A percentile compares a stretch with the other conserved stretches of the same genome.
Evolutionary conservation across 2,329 filamentous ascomycete genomes (phyloP).

Genomic region (Fonsecaea pedrosoi): DNA sequence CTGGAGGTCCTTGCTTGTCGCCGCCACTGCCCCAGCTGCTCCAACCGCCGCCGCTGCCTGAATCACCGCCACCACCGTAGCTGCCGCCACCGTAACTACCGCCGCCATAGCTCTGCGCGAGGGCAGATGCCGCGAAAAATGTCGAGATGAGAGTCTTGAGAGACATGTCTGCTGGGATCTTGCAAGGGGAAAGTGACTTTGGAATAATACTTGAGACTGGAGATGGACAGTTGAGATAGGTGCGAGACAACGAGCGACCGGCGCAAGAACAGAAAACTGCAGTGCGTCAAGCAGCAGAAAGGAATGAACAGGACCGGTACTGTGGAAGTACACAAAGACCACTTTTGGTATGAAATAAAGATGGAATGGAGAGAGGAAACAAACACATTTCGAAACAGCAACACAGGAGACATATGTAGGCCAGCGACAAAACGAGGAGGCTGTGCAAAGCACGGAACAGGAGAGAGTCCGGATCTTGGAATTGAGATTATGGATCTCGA

Average conservation of each 20-base stretch:
- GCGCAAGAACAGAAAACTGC: conserved; percentile 37
- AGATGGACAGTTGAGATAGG: conserved; percentile 1
- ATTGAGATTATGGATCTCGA: conserved; percentile 37
- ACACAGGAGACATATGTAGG: conserved; percentile 34
- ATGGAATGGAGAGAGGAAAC: conserved; percentile 32
- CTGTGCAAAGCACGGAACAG: conserved; percentile 19
- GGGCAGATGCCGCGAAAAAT: conserved; percentile 29
- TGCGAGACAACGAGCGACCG: conserved; percentile 37
- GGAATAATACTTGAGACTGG: conserved; percentile 15
- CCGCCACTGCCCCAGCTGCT: conserved; percentile 9
- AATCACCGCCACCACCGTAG: conserved; percentile 2
- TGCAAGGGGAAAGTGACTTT: conserved; percentile 8
- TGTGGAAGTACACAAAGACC: conserved; percentile 18
- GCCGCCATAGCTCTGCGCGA: conserved; percentile 20
- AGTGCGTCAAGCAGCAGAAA: conserved; percentile 38
- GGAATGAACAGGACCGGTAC: conserved; percentile 33
- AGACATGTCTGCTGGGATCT: conserved; percentile 29
- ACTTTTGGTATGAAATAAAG: conserved; percentile 26
- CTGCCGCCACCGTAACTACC: neutral
- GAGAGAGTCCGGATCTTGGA: conserved; percentile 14
- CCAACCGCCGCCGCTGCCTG: conserved; percentile 10
- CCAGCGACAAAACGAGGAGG: conserved; percentile 18
- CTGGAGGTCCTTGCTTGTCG: conserved; percentile 10
- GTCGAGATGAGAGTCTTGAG: conserved; percentile 30
- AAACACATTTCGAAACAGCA: conserved; percentile 23